A percentile compares a stretch with the other conserved stretches of the same genome.
These are phyloP conservation scores for Begonia peltatifolia DNA, from an alignment of 306 rosid species.

Conservation along the genomic window DNA sequence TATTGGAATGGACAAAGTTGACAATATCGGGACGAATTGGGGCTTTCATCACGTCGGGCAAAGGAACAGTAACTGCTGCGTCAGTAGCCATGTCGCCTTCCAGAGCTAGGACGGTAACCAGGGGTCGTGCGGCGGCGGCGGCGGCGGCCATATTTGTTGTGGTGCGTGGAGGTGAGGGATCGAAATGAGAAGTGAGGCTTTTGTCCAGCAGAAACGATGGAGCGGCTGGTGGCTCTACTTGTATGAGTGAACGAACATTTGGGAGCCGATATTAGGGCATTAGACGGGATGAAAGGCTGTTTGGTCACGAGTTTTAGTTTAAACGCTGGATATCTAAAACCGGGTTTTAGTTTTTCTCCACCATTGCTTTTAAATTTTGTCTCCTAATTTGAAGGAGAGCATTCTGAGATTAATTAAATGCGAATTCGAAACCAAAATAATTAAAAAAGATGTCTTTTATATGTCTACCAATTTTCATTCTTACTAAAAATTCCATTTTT, in stretches of 20 bases:
- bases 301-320: no score
- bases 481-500: no score
- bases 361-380: no score
- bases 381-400: no score
- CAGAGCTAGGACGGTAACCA: constrained; percentile 50
- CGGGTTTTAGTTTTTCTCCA: no score
- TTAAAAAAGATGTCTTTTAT: no score
- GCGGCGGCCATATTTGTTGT: constrained; percentile 42
- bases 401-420: no score
- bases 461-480: no score
- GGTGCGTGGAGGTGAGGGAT: not conserved
- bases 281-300: not conserved
- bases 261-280: constrained; percentile 1
- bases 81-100: constrained; percentile 78
- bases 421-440: no score
- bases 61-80: constrained; percentile 18
- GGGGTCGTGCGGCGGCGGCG: constrained; percentile 70
- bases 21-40: constrained; percentile 72
- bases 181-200: constrained; percentile 21
- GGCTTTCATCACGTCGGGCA: constrained; percentile 68
- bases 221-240: not conserved
- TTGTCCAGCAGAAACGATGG: not conserved
- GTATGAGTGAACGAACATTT: not conserved
- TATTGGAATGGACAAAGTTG: constrained; percentile 50
- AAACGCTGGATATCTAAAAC: no score